Conservation (phyloP, 2,329 filamentous ascomycete genomes). For the Zymoseptoria crescenta region DNA sequence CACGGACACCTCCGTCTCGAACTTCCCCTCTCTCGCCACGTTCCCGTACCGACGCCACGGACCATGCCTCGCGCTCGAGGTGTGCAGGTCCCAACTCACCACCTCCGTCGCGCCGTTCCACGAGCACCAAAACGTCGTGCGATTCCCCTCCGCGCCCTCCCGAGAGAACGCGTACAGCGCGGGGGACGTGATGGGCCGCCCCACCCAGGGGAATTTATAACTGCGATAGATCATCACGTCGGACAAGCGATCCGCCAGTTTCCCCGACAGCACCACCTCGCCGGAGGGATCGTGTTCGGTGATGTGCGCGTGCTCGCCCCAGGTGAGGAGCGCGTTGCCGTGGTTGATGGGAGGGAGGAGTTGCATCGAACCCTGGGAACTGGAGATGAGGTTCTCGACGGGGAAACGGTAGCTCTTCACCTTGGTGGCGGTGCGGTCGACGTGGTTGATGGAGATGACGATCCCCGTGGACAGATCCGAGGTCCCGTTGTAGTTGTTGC, state of each 20-base stretch:
- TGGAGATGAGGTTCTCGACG: conserved; percentile 40
- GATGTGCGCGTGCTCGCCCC: conserved; percentile 43
- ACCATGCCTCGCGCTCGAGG: conserved; percentile 28
- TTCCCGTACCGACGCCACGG: conserved; percentile 34
- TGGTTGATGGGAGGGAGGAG: conserved; percentile 37
- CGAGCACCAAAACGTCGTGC: conserved; percentile 44
- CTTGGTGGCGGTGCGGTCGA: conserved; percentile 36
- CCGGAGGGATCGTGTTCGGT: conserved; percentile 43
- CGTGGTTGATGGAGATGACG: conserved; percentile 40
- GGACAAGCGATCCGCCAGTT: conserved; percentile 35
- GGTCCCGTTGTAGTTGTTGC: conserved; percentile 40
- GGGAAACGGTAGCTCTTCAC: conserved; percentile 44
- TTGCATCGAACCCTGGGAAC: conserved; percentile 48
- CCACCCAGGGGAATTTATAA: conserved; percentile 48
- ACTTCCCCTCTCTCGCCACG: conserved; percentile 32
- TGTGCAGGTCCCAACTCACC: conserved; percentile 45
- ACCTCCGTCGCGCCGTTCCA: conserved; percentile 47
- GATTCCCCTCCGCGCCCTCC: conserved; percentile 18
- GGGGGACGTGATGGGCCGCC: conserved; percentile 37
- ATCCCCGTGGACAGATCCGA: conserved; percentile 36
- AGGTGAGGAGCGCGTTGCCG: conserved; percentile 49
- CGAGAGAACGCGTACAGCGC: conserved; percentile 31
- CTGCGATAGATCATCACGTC: conserved; percentile 48
- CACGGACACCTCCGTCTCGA: conserved; percentile 35
- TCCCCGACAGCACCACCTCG: conserved; percentile 45